Base-by-base conservation (phyloP, 768 basidiomycete genomes). In the Guyanaporus albipodus region DNA sequence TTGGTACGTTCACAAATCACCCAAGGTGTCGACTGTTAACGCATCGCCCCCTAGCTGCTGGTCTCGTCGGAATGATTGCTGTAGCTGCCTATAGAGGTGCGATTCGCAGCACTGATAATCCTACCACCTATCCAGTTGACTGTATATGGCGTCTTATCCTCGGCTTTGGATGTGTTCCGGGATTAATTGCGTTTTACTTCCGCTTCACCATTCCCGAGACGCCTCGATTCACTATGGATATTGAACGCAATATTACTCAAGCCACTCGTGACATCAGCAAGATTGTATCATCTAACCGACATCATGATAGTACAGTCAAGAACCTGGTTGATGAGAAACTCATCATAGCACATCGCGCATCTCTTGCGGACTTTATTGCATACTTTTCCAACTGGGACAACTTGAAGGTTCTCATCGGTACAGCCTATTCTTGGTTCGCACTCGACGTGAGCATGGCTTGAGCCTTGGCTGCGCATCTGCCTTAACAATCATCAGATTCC, bases 121-220 rank as follows among this genome's bases (percentile, higher is more conserved):
- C 68, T 21, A 49, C 71, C 29, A 63, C 74, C 18, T 50, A 59
- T n/a, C 72, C 76, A 27, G 74, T 95, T 48, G 91, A 95, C 67
- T 77, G 68, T 59, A 75, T 78, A 64, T 93, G 91, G 91, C 84
- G 92, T 57, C 70, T 93, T 38, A 74, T 94, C 58, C 86, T 93
- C 65, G 91, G 91, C 55, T 70, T 94, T 34, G 91, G 91, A 33
- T 85, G 83, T 48, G 69, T 95, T 35, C 90, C 91, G 32, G 91
- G 80, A 40, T 70, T 73, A 34, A 63, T 91, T 41, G 88, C 88
- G 14, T 78, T 90, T 42, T 93, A 90, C 73, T 91, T 87, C 82
- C 88, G 91, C 59, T 73, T 91, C 32, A 92, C 91, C 24, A 91
- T 94, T 59, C 89, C 90, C 11, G 91, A 94, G 66, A 92, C 91